Conservation (phyloP, 345 rosid species). For the Raphanus sativus region DNA sequence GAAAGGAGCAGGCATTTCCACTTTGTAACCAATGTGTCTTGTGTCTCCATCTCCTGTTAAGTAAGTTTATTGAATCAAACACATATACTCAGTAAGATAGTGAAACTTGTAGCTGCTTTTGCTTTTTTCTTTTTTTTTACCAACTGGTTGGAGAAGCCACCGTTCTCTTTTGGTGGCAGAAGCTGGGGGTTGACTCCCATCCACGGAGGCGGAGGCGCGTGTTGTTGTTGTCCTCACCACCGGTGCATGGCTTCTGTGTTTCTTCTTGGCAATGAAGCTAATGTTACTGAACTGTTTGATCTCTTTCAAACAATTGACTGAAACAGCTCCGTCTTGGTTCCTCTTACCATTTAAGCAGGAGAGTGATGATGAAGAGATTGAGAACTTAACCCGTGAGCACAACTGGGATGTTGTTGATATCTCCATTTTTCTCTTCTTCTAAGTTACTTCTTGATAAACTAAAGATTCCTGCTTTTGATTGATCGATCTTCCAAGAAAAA, state of each 20-base stretch:
- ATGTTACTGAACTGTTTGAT: slow-evolving; percentile 10
- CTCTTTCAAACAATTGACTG: slow-evolving; percentile 31
- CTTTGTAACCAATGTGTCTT: slow-evolving; percentile 76
- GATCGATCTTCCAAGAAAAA: neutral
- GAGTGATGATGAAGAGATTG: slow-evolving; percentile 28
- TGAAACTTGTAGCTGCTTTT: slow-evolving; percentile 3
- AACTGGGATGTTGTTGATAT: slow-evolving; percentile 34
- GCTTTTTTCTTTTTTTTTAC: slow-evolving; percentile 30
- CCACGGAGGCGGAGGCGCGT: slow-evolving; percentile 60
- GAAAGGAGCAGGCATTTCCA: slow-evolving; percentile 70
- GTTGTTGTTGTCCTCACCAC: slow-evolving; percentile 1
- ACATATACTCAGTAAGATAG: neutral
- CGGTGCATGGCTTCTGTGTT: slow-evolving; percentile 23
- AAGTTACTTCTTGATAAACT: neutral
- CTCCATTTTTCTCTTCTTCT: slow-evolving; percentile 31
- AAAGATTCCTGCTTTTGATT: neutral
- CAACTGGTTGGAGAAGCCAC: slow-evolving; percentile 92
- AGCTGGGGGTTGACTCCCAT: slow-evolving; percentile 35
- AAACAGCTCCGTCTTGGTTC: slow-evolving; percentile 23
- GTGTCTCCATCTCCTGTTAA: slow-evolving; percentile 81
- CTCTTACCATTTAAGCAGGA: slow-evolving; percentile 34
- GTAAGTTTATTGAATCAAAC: neutral
- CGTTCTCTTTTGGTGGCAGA: slow-evolving; percentile 42
- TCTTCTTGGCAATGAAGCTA: slow-evolving; percentile 9
- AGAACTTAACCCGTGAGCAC: slow-evolving; percentile 33